phyloP scores from a whole-genome alignment of 352 stramenopile species.

The Globisporangium emineosum region DNA sequence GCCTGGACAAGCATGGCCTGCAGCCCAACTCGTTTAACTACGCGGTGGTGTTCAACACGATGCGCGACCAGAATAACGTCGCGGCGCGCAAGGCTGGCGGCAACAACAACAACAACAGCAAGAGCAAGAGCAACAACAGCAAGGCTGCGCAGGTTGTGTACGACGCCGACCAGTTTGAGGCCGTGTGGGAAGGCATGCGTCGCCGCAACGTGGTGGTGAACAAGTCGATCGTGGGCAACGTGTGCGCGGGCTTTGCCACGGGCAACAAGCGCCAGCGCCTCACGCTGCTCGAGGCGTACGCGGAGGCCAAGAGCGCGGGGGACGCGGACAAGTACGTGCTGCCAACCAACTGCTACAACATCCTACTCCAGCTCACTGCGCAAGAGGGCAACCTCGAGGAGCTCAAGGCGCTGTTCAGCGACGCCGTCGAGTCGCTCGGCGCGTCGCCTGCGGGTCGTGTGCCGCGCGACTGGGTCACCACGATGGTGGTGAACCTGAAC shows the following conservation, averaged over 20 bases:
- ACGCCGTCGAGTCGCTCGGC: constrained; percentile 35
- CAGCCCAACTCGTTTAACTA: constrained; percentile 37
- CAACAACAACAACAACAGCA: constrained; percentile 21
- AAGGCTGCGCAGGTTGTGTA: constrained; percentile 28
- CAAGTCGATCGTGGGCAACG: constrained; percentile 39
- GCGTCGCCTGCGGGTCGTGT: constrained; percentile 26
- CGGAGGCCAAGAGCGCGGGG: constrained; percentile 20
- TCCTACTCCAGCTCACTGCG: constrained; percentile 34
- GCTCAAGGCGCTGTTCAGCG: constrained; percentile 43
- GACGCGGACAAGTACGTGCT: constrained; percentile 44
- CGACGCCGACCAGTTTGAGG: constrained; percentile 34
- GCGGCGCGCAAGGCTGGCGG: constrained; percentile 15
- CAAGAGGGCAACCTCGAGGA: constrained; percentile 34
- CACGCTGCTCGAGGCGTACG: constrained; percentile 54
- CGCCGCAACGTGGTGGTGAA: constrained; percentile 34
- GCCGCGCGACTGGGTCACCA: constrained; percentile 42
- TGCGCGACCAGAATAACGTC: constrained; percentile 34
- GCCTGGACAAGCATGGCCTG: constrained; percentile 30
- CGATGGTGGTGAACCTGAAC: constrained; percentile 40
- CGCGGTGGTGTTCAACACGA: constrained; percentile 40
- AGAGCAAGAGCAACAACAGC: neutral
- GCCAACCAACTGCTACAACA: constrained; percentile 41
- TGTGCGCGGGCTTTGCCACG: constrained; percentile 36
- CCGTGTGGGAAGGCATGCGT: constrained; percentile 40
- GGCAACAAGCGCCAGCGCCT: constrained; percentile 58